Conservation (phyloP, 192 early-diverging fungal genomes). For the Diversispora epigaea region DNA sequence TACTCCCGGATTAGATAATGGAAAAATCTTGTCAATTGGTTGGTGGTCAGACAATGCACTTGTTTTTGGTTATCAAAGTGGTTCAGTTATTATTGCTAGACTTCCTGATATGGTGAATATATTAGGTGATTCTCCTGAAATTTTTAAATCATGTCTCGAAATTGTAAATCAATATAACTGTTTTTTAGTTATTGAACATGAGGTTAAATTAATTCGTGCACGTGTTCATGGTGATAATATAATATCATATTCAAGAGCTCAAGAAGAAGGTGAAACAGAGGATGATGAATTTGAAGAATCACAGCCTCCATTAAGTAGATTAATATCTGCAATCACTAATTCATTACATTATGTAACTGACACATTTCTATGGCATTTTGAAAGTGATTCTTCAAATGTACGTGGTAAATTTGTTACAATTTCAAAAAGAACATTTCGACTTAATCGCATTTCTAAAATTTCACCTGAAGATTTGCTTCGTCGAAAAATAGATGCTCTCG, state of each 20-base stretch:
- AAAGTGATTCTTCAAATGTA: slow-evolving; percentile 31
- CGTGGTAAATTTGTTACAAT: slow-evolving; percentile 43
- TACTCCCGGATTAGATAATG: slow-evolving; percentile 44
- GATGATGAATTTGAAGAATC: slow-evolving; percentile 23
- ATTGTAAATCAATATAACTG: slow-evolving; percentile 39
- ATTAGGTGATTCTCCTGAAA: slow-evolving; percentile 44
- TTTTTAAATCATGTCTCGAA: slow-evolving; percentile 46
- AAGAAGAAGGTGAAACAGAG: slow-evolving; percentile 22
- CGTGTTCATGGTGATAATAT: slow-evolving; percentile 40
- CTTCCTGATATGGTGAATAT: slow-evolving; percentile 48
- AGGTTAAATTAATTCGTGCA: slow-evolving; percentile 42
- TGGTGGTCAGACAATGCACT: slow-evolving; percentile 59
- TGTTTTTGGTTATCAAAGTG: slow-evolving; percentile 50
- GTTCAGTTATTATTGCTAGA: slow-evolving; percentile 49
- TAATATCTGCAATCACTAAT: slow-evolving; percentile 14
- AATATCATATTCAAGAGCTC: slow-evolving; percentile 32
- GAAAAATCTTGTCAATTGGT: slow-evolving; percentile 45
- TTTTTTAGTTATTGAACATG: slow-evolving; percentile 46
- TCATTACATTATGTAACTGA: slow-evolving; percentile 32
- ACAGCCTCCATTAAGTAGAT: not conserved
- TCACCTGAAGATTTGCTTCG: slow-evolving; percentile 53
- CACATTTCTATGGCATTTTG: slow-evolving; percentile 33
- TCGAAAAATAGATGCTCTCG: slow-evolving; percentile 49
- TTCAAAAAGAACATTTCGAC: slow-evolving; percentile 34
- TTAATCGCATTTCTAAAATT: slow-evolving; percentile 44